Base-by-base conservation (phyloP, 257 asterid genomes). In the Ilex aquifolium region DNA sequence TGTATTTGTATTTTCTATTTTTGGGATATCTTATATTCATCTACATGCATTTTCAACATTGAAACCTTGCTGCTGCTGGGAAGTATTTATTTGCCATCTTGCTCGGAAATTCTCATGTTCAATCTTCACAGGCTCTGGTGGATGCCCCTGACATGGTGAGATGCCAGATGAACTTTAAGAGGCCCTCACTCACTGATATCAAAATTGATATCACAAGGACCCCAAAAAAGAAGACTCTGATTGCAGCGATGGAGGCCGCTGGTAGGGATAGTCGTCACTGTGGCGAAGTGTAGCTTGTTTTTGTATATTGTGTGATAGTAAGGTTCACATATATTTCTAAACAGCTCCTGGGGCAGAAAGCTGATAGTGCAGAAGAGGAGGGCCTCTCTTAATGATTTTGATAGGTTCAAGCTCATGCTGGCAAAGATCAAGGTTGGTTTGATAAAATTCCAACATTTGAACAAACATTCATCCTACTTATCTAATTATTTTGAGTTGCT, bases 61-160 rank as follows among this genome's bases (percentile, higher is more conserved):
- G 42, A 36, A 36, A 36, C 42, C 42, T 1, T 8, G 42, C 42
- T 36, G 27, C 42, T 36, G 8, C 42, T 36, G 42, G 8, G 8
- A 36, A 36, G 7, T 36, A 8, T 36, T 4, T 36, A 36, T 36
- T 36, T 36, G 5, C 8, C 42, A 36, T 36, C 5, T 36, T 36
- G 0, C 42, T 36, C 8, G 0, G 0, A 36, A 4, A 4, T 36
- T 36, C 42, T 36, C 8, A 36, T 8, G 42, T 36, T 36, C 42
- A 36, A 36, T 49, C 14, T 6, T 7, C 5, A 49, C 16, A 49
- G 54, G 54, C 54, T 15, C 54, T 49, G 0, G 54, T 49, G 14
- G 54, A 49, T 49, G 54, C 54, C 54, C 54, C 54, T 12, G 54
- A 49, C 16, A 49, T 49, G 54, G 54, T 49, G 54, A 12, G 54